Percentiles rank a stretch among this genome's conserved stretches.
These are phyloP conservation scores for Aquilaria sinensis DNA, from an alignment of 345 rosid genomes.

Conservation along the genomic window DNA sequence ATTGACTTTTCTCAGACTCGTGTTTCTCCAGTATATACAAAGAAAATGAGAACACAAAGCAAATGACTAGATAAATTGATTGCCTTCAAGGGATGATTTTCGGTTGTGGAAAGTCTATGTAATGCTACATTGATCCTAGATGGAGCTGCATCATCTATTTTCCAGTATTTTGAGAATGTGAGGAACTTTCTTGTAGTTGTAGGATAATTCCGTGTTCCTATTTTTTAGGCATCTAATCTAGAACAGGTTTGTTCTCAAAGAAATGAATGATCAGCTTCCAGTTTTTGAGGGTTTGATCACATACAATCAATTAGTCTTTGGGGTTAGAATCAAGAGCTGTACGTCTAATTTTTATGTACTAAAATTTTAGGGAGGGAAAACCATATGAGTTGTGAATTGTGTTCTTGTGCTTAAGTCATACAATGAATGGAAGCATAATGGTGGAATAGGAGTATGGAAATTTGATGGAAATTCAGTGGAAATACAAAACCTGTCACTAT, in stretches of 20 bases:
- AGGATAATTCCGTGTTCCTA: conserved; percentile 63
- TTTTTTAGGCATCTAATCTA: conserved; percentile 87
- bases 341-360: conserved; percentile 2
- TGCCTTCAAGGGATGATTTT: neutral
- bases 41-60: too few species aligned
- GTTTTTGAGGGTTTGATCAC: neutral
- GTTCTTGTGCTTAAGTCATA: conserved; percentile 78
- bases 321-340: neutral
- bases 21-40: neutral
- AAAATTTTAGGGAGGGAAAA: conserved; percentile 64
- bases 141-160: conserved; percentile 83
- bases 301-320: neutral
- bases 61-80: neutral
- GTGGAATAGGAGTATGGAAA: conserved; percentile 79
- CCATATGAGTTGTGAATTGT: conserved; percentile 67
- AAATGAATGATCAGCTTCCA: neutral
- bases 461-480: conserved; percentile 38
- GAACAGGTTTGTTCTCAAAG: conserved; percentile 50
- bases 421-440: conserved; percentile 69
- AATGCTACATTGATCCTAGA: conserved; percentile 66
- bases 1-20: neutral
- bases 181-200: conserved; percentile 80
- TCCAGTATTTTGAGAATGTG: conserved; percentile 85
- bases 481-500: conserved; percentile 40
- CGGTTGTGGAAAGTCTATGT: conserved; percentile 82